Percentiles rank a stretch among this genome's conserved stretches.
These are phyloP conservation scores for Talaromyces sp. DNA, from an alignment of 2,329 filamentous ascomycete species.

Conservation along the genomic window DNA sequence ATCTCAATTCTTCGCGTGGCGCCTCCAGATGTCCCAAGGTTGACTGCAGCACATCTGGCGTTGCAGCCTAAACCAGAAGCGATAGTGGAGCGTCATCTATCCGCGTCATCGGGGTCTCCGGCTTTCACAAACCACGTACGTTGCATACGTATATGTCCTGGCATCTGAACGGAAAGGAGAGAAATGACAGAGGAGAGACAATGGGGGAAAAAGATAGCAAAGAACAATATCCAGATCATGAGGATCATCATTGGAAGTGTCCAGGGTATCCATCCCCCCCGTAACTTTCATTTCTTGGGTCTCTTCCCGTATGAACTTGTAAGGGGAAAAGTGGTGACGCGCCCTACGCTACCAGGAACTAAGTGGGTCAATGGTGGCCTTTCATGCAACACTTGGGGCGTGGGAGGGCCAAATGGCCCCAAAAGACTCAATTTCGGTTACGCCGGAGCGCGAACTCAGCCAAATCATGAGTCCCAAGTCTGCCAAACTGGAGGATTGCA, in stretches of 20 bases:
- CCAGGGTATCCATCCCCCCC: background rate
- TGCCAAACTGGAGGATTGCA: background rate
- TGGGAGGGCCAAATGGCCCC: background rate
- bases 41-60: background rate
- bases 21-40: too few species aligned
- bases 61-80: conserved; percentile 1
- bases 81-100: conserved; percentile 17
- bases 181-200: too few species aligned
- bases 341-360: conserved; percentile 5
- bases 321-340: background rate
- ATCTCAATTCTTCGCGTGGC: too few species aligned
- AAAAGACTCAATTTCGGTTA: background rate
- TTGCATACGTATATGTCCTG: conserved; percentile 16
- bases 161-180: too few species aligned
- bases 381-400: too few species aligned
- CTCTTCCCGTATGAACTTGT: background rate
- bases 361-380: background rate
- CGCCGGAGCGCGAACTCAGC: too few species aligned
- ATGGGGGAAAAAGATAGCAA: too few species aligned
- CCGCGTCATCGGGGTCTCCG: conserved; percentile 23
- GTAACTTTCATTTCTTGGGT: background rate
- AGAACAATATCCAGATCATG: too few species aligned
- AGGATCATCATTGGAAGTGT: background rate
- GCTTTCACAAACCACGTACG: conserved; percentile 9
- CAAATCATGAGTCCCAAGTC: background rate